Base-by-base conservation (phyloP, 805 yeast genomes). In the Candida schatavii region DNA sequence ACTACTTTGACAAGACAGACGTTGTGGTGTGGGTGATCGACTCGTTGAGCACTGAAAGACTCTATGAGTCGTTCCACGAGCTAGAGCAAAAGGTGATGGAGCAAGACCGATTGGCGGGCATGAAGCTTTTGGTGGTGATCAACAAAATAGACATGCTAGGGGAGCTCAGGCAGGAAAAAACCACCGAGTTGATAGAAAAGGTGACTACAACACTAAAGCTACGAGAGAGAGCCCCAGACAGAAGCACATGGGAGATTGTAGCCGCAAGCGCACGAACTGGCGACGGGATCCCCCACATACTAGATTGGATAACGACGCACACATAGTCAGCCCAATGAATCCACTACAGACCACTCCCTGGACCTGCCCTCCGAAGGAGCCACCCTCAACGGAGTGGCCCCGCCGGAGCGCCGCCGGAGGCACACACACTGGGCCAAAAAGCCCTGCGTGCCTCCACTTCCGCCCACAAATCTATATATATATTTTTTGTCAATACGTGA, bases 1-100 rank as follows among this genome's bases (percentile, higher is more conserved):
- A 90, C 63, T 90, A 91, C 61, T 90, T 85, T 55, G 97, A 89
- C 49, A 80, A 78, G 51, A 64, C 75, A 31, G 90, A 90, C 51
- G 78, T 80, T 4, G 67, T 90, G 14, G 62, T 90, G 10, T 90
- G 97, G 97, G 96, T 90, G 17, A 74, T 91, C 4, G 97, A 91
- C 61, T 74, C 80, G 2, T 60, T 70, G 32, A 77, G 83, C 17
- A 56, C 77, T 21, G 80, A 78, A 37, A 64, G 97, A 39, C 63
- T 88, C 20, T 55, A 63, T 6, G 95, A 86, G 62, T 83, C 85
- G 48, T 73, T 77, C 40, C 45, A 46, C 1, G 97, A 89, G 61
- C 70, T 90, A n/a, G 56, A 64, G 36, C 73, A 70, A 26, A 77
- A 74, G 36, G 77, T 86, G 3, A 59, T 88, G 11, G 59, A 61